Evolutionary conservation across 208 protist genomes (phyloP).

Genomic region (Blastocrithidia nonstop): DNA sequence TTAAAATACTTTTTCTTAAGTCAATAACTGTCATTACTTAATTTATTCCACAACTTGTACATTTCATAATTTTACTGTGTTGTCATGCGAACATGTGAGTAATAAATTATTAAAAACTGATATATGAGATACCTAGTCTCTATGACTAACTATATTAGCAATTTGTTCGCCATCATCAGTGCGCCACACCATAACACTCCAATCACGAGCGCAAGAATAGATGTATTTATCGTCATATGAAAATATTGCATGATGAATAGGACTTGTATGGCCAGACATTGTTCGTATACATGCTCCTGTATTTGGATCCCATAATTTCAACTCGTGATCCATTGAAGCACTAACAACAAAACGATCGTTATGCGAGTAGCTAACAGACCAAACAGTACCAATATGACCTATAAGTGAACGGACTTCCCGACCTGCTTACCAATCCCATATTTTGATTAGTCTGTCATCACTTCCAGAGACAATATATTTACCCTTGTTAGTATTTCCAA

Average conservation of each 20-base stretch:
- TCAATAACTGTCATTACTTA: too few species aligned
- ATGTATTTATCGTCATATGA: conserved; percentile 69
- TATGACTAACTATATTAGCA: conserved; percentile 62
- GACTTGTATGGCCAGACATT: conserved; percentile 49
- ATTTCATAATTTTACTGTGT: conserved; percentile 75
- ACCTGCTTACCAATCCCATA: conserved; percentile 62
- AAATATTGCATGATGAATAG: conserved; percentile 75
- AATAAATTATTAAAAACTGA: conserved; percentile 47
- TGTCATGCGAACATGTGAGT: conserved; percentile 67
- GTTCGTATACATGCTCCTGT: conserved; percentile 34
- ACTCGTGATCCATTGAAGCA: conserved; percentile 73
- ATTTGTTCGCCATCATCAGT: conserved; percentile 35
- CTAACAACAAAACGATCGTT: conserved; percentile 56
- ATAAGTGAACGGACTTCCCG: conserved; percentile 40
- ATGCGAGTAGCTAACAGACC: conserved; percentile 57
- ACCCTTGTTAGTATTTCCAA: conserved; percentile 50
- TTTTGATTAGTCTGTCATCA: conserved; percentile 70
- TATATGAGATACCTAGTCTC: conserved; percentile 77
- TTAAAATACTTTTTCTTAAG: too few species aligned
- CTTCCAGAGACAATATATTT: conserved; percentile 68
- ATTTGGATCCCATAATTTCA: conserved; percentile 55
- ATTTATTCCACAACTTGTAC: too few species aligned
- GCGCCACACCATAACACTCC: conserved; percentile 70
- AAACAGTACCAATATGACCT: conserved; percentile 76
- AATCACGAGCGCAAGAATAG: conserved; percentile 69